A percentile compares a stretch with the other conserved stretches of the same genome.
Evolutionary conservation across 768 basidiomycete genomes (phyloP).

Genomic region (Russula virescens): DNA sequence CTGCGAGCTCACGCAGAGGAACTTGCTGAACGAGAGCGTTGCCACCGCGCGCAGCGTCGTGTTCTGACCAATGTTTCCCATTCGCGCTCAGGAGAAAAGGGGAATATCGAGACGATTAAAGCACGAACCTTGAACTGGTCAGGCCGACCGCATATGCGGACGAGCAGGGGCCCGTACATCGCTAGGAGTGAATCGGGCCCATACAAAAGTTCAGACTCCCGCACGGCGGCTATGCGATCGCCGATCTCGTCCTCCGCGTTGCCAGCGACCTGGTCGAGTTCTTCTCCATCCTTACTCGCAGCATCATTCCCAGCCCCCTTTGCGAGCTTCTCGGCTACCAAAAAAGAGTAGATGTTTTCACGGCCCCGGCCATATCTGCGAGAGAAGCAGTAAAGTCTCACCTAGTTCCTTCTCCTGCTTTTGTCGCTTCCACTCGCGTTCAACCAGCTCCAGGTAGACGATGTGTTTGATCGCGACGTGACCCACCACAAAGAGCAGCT

Average conservation of each 20-base stretch:
- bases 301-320: constrained; percentile 35
- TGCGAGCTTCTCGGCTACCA: constrained; percentile 55
- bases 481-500: constrained; percentile 92
- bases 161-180: constrained; percentile 83
- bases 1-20: constrained; percentile 90
- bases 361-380: background rate
- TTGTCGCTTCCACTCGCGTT: constrained; percentile 93
- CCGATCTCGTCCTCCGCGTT: constrained; percentile 99
- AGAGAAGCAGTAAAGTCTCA: constrained; percentile 32
- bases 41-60: constrained; percentile 80
- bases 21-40: constrained; percentile 86
- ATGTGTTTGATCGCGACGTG: constrained; percentile 98
- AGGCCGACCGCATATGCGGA: constrained; percentile 86
- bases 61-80: constrained; percentile 47
- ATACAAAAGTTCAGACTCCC: constrained; percentile 85
- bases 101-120: background rate
- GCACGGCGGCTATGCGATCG: constrained; percentile 75
- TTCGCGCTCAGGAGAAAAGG: background rate
- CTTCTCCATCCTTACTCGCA: constrained; percentile 58
- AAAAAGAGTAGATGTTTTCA: constrained; percentile 1
- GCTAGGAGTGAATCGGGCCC: constrained; percentile 76
- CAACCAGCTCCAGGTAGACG: constrained; percentile 91
- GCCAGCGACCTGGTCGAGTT: constrained; percentile 94
- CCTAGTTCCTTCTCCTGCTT: constrained; percentile 85
- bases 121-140: constrained; percentile 78